phyloP scores from a whole-genome alignment of 2,329 filamentous ascomycete genomes.

The Botryotinia narcissicola region DNA sequence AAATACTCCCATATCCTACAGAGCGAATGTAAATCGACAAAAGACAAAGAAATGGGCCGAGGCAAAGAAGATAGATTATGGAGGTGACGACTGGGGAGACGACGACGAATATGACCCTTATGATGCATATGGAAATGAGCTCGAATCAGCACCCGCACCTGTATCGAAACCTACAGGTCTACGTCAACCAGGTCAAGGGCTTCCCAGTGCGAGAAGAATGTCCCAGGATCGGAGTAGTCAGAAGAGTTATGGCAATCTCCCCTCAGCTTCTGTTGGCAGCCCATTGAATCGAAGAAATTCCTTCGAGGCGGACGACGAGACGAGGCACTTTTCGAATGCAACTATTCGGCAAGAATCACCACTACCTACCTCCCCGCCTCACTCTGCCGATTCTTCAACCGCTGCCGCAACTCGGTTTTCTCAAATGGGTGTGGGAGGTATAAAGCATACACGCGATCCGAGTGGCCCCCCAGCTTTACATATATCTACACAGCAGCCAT shows the following conservation, averaged over 20 bases:
- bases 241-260: conserved; percentile 38
- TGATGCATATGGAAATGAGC: conserved; percentile 36
- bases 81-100: conserved; percentile 90
- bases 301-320: conserved; percentile 54
- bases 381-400: background rate
- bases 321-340: conserved; percentile 47
- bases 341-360: conserved; percentile 28
- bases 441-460: conserved; percentile 23
- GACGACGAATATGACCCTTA: conserved; percentile 58
- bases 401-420: conserved; percentile 35
- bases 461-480: conserved; percentile 31
- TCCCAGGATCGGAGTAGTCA: conserved; percentile 25
- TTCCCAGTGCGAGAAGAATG: conserved; percentile 25
- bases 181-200: conserved; percentile 43
- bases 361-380: conserved; percentile 21
- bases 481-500: conserved; percentile 31
- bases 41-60: conserved; percentile 97
- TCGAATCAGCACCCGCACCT: conserved; percentile 37
- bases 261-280: conserved; percentile 27
- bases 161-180: conserved; percentile 43
- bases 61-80: conserved; percentile 81
- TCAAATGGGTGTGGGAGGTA: conserved; percentile 31
- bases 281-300: conserved; percentile 43
- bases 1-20: conserved; percentile 52
- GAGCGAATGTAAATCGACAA: conserved; percentile 80